Percentiles rank a stretch among this genome's conserved stretches.
Evolutionary conservation across 306 rosid genomes (phyloP).

Genomic region (barrel medic (Medicago truncatula)): DNA sequence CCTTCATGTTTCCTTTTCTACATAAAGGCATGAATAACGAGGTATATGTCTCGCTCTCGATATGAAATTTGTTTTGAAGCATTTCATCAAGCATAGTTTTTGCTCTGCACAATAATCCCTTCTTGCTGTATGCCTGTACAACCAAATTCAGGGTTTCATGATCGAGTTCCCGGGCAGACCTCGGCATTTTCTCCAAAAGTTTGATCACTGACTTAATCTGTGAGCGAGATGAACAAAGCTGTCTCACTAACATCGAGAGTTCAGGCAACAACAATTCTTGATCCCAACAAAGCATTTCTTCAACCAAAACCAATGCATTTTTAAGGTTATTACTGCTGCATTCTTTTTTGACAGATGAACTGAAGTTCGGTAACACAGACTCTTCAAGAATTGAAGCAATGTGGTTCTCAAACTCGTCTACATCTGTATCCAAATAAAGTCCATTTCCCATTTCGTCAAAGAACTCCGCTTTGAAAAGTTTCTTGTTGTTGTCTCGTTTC

Average conservation of each 20-base stretch:
- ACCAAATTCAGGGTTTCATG: conserved; percentile 65
- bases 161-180: conserved; percentile 58
- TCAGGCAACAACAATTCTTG: conserved; percentile 67
- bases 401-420: conserved; percentile 71
- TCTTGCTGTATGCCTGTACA: conserved; percentile 68
- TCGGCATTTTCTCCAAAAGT: conserved; percentile 60
- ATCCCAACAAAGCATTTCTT: conserved; percentile 80
- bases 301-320: conserved; percentile 57
- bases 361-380: conserved; percentile 64
- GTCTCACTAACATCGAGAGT: conserved; percentile 56
- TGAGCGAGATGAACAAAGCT: conserved; percentile 60
- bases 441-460: conserved; percentile 87
- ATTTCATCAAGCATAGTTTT: conserved; percentile 59
- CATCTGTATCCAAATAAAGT: conserved; percentile 85
- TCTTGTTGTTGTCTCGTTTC: conserved; percentile 71
- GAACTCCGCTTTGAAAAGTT: conserved; percentile 72
- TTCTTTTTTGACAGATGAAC: conserved; percentile 51
- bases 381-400: conserved; percentile 63
- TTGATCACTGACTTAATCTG: conserved; percentile 44
- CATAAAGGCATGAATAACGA: conserved; percentile 62
- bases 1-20: conserved; percentile 66
- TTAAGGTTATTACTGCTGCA: conserved; percentile 54
- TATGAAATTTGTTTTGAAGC: conserved; percentile 53
- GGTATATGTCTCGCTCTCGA: conserved; percentile 65
- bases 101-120: conserved; percentile 60